Conservation (phyloP, 495 filamentous ascomycete species). For the Neurospora hispaniola region DNA sequence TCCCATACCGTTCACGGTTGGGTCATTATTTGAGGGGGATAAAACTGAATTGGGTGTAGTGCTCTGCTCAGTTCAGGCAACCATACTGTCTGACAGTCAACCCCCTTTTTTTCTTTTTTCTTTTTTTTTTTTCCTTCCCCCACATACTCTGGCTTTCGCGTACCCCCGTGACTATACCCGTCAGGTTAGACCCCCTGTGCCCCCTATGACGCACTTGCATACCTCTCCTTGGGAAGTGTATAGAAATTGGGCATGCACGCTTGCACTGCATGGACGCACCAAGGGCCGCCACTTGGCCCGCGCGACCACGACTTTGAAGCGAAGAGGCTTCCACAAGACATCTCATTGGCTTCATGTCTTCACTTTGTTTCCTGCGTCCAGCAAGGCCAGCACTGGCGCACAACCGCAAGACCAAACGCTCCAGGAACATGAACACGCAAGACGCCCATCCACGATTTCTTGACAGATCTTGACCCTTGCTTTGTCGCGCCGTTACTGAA, state of each 20-base stretch:
- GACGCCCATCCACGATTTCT: not conserved
- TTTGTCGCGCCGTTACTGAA: not conserved
- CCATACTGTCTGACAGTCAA: not conserved
- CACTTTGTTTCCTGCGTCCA: not conserved
- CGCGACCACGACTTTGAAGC: not conserved
- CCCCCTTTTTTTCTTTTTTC: too few species aligned
- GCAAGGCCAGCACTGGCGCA: not conserved
- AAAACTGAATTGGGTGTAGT: not conserved
- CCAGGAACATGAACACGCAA: not conserved
- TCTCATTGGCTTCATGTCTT: not conserved
- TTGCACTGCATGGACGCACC: slow-evolving; percentile 8
- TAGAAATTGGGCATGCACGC: slow-evolving; percentile 3
- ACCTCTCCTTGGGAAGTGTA: not conserved
- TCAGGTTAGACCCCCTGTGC: not conserved
- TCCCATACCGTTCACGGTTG: not conserved
- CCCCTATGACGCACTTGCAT: slow-evolving; percentile 25
- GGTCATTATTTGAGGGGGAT: not conserved
- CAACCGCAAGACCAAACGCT: not conserved
- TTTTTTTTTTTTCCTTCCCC: too few species aligned
- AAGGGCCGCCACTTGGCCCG: slow-evolving; percentile 16
- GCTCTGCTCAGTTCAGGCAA: not conserved
- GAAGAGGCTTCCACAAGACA: not conserved
- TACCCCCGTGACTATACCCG: not conserved
- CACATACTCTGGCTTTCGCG: not conserved
- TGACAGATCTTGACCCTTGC: not conserved